Evolutionary conservation across 2,329 filamentous ascomycete species (phyloP).

Genomic region (Hypoxylon sp.): DNA sequence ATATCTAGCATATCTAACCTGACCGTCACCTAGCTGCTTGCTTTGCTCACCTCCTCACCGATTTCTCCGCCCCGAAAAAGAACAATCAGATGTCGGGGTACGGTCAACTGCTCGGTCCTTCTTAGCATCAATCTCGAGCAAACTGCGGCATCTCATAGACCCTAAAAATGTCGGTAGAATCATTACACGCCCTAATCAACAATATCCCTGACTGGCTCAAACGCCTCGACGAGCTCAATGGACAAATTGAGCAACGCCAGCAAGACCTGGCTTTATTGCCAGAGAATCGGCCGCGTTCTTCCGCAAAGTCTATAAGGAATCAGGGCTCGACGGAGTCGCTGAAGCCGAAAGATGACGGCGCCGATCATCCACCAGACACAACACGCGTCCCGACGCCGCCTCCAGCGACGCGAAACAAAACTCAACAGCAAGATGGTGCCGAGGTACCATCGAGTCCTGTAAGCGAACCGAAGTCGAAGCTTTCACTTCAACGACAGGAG

Average conservation of each 20-base stretch:
- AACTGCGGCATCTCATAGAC: background rate
- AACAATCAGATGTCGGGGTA: slow-evolving; percentile 29
- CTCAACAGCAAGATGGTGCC: slow-evolving; percentile 38
- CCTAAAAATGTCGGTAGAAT: slow-evolving; percentile 64
- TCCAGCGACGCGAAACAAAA: slow-evolving; percentile 38
- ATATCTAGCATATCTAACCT: slow-evolving; percentile 26
- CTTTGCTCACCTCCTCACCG: slow-evolving; percentile 33
- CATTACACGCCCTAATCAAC: slow-evolving; percentile 65
- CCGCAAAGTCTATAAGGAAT: slow-evolving; percentile 62
- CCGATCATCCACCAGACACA: slow-evolving; percentile 39
- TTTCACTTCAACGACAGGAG: slow-evolving; percentile 58
- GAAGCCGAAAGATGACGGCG: slow-evolving; percentile 62
- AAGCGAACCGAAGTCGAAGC: slow-evolving; percentile 55
- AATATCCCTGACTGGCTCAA: slow-evolving; percentile 72
- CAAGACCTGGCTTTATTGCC: slow-evolving; percentile 67
- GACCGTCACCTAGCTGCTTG: slow-evolving; percentile 19
- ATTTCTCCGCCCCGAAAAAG: slow-evolving; percentile 8
- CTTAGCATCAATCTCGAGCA: slow-evolving; percentile 10
- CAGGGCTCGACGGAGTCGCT: slow-evolving; percentile 68
- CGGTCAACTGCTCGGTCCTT: slow-evolving; percentile 15
- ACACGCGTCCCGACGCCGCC: slow-evolving; percentile 27
- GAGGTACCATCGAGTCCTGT: slow-evolving; percentile 51
- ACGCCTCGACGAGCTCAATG: slow-evolving; percentile 70
- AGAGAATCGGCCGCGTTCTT: slow-evolving; percentile 50
- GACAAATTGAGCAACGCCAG: slow-evolving; percentile 73